Percentiles rank a stretch among this genome's conserved stretches.
phyloP scores from a whole-genome alignment of 495 filamentous ascomycete genomes.

The Annulohypoxylon moriforme region DNA sequence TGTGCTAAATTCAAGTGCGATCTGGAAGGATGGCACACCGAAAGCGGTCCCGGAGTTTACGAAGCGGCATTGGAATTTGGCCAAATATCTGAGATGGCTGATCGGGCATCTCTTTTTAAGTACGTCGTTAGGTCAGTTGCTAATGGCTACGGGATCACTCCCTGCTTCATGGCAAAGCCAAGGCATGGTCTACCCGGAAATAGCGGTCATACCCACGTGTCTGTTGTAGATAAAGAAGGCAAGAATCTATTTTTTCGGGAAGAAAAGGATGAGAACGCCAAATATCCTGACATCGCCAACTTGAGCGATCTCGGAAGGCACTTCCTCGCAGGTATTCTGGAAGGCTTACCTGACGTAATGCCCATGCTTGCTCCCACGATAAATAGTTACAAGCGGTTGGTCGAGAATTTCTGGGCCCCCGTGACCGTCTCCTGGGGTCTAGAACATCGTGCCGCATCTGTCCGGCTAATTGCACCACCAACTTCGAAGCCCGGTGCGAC shows the following conservation, averaged over 20 bases:
- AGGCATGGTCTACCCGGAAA: conserved; percentile 90
- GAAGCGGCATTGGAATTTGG: conserved; percentile 93
- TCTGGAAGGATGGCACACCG: conserved; percentile 97
- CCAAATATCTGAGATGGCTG: conserved; percentile 87
- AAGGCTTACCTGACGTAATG: conserved; percentile 94
- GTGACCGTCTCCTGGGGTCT: conserved; percentile 97
- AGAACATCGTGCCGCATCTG: conserved; percentile 92
- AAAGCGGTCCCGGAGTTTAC: conserved; percentile 94
- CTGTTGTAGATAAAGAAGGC: conserved; percentile 73
- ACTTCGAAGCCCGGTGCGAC: conserved; percentile 84
- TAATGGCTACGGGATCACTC: conserved; percentile 87
- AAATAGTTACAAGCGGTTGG: conserved; percentile 96
- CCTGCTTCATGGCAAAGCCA: conserved; percentile 99
- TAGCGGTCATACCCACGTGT: conserved; percentile 94
- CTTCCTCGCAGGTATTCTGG: conserved; percentile 90
- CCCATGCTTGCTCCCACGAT: conserved; percentile 92
- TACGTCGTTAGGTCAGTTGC: conserved; percentile 89
- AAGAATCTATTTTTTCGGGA: conserved; percentile 86
- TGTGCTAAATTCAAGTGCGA: conserved; percentile 84
- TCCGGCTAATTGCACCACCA: conserved; percentile 89
- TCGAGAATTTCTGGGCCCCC: conserved; percentile 99
- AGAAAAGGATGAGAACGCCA: conserved; percentile 72
- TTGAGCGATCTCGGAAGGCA: conserved; percentile 91
- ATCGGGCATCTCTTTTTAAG: conserved; percentile 93
- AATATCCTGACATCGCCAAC: conserved; percentile 77